These are phyloP conservation scores for Nematodospora anomalae DNA, from an alignment of 1,139 yeast species.

Conservation along the genomic window DNA sequence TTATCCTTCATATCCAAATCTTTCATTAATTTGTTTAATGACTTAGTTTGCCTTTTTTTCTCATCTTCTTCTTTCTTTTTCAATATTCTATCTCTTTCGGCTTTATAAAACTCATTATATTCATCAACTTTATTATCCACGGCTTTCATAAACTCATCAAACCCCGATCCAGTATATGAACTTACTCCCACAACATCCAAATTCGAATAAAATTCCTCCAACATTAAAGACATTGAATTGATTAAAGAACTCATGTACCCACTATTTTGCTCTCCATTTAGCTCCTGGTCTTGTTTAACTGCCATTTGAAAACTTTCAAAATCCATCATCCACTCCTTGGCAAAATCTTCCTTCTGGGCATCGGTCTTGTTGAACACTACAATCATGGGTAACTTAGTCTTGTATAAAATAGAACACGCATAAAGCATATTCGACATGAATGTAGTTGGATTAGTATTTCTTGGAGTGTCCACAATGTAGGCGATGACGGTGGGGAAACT, in stretches of 20 bases:
- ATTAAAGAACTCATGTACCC: conserved; percentile 95
- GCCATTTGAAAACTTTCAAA: conserved; percentile 90
- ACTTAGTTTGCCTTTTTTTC: conserved; percentile 67
- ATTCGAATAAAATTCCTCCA: conserved; percentile 94
- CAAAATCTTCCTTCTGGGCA: conserved; percentile 79
- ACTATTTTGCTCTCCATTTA: conserved; percentile 69
- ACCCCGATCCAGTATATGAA: conserved; percentile 89
- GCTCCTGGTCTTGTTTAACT: conserved; percentile 58
- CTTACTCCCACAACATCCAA: conserved; percentile 90
- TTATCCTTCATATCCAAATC: conserved; percentile 65
- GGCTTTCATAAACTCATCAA: conserved; percentile 81
- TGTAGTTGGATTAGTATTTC: conserved; percentile 91
- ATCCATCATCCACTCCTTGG: conserved; percentile 97
- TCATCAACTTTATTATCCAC: conserved; percentile 89
- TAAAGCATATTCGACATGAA: conserved; percentile 98
- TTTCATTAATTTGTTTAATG: conserved; percentile 70
- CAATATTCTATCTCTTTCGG: conserved; percentile 81
- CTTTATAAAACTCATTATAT: conserved; percentile 76
- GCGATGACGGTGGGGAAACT: conserved; percentile 95
- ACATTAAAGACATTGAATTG: conserved; percentile 92
- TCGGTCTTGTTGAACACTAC: conserved; percentile 96
- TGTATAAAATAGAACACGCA: conserved; percentile 94
- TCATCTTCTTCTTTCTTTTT: conserved; percentile 78
- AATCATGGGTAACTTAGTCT: conserved; percentile 95
- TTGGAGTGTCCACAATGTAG: conserved; percentile 93